These are phyloP conservation scores for Zopfia rhizophila DNA, from an alignment of 2,329 filamentous ascomycete species.

Conservation along the genomic window DNA sequence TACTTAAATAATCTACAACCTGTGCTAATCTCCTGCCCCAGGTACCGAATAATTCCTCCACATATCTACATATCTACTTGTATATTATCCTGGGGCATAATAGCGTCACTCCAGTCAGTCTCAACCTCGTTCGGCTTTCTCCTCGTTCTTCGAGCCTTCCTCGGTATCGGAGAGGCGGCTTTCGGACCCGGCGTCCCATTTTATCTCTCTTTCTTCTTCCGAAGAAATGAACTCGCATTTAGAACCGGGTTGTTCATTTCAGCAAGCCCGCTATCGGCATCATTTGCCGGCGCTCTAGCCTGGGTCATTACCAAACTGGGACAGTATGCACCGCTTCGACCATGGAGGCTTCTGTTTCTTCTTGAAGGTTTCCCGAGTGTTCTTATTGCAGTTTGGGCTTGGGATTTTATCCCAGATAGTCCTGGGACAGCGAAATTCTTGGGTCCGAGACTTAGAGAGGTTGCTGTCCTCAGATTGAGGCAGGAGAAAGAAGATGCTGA, in stretches of 20 bases:
- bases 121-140: slow-evolving; percentile 61
- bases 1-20: too few species aligned
- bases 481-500: slow-evolving; percentile 56
- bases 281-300: slow-evolving; percentile 80
- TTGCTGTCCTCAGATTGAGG: slow-evolving; percentile 76
- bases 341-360: slow-evolving; percentile 87
- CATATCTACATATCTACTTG: slow-evolving; percentile 71
- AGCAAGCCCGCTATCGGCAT: slow-evolving; percentile 70
- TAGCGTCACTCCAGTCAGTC: slow-evolving; percentile 75
- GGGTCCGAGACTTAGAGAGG: slow-evolving; percentile 61
- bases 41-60: slow-evolving; percentile 67
- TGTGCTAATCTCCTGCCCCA: slow-evolving; percentile 28
- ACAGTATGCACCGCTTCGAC: slow-evolving; percentile 73
- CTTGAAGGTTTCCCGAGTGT: slow-evolving; percentile 87
- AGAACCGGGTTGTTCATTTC: slow-evolving; percentile 88
- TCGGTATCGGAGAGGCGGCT: slow-evolving; percentile 69
- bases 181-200: slow-evolving; percentile 72
- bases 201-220: slow-evolving; percentile 72
- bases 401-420: slow-evolving; percentile 79
- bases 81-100: slow-evolving; percentile 81
- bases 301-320: slow-evolving; percentile 80
- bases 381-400: slow-evolving; percentile 77
- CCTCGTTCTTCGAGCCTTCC: slow-evolving; percentile 68
- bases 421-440: slow-evolving; percentile 63
- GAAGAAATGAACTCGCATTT: slow-evolving; percentile 78